Percentiles rank a stretch among this genome's conserved stretches.
Conservation (phyloP, 768 basidiomycete species). For the Hygrophoropsis aurantiaca region DNA sequence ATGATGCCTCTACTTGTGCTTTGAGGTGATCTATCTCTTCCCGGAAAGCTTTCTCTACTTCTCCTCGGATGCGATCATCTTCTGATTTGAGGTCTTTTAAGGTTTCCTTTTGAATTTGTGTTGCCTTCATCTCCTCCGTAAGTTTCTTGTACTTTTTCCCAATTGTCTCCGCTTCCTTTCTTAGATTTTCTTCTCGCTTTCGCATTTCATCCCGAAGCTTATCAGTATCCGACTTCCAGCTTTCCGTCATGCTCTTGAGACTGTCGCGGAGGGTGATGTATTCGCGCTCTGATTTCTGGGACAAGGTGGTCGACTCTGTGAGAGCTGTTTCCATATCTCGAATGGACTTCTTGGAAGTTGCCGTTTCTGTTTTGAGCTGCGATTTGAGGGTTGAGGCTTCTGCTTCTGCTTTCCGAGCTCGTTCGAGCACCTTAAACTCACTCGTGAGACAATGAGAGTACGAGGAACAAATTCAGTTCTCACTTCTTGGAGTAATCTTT, state of each 20-base stretch:
- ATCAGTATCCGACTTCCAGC: conserved; percentile 75
- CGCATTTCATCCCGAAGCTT: conserved; percentile 72
- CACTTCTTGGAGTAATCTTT: conserved; percentile 84
- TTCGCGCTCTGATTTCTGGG: conserved; percentile 81
- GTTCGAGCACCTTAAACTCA: conserved; percentile 61
- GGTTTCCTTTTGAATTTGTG: conserved; percentile 44
- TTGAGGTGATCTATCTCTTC: conserved; percentile 57
- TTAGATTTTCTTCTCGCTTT: conserved; percentile 68
- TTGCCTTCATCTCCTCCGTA: conserved; percentile 59
- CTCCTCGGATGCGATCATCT: conserved; percentile 46
- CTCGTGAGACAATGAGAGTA: conserved; percentile 2
- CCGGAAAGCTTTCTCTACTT: conserved; percentile 62
- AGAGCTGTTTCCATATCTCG: conserved; percentile 80
- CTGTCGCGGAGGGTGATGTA: conserved; percentile 78
- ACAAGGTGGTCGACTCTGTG: conserved; percentile 71
- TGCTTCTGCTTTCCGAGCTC: conserved; percentile 83
- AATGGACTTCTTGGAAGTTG: conserved; percentile 69
- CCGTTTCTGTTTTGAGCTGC: conserved; percentile 72
- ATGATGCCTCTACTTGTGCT: conserved; percentile 51
- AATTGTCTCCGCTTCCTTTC: conserved; percentile 63
- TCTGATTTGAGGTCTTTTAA: conserved; percentile 53
- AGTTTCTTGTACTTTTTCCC: conserved; percentile 70
- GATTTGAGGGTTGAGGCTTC: conserved; percentile 67
- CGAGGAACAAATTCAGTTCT: conserved; percentile 10
- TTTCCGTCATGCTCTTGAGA: conserved; percentile 67